Conservation (phyloP, 768 basidiomycete genomes). For the Steccherinum ochraceum region DNA sequence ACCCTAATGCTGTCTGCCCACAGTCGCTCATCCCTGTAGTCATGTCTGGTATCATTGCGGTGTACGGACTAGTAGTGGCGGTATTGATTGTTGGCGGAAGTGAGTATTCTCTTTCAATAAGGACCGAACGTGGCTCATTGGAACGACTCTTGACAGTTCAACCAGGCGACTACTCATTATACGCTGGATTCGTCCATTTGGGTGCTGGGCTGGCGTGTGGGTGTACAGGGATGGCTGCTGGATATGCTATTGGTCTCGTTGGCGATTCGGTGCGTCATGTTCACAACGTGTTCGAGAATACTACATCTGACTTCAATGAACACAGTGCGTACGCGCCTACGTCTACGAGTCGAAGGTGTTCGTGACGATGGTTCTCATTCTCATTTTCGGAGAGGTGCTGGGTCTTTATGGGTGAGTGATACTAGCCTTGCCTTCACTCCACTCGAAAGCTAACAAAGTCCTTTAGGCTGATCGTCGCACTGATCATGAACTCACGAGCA, state of each 20-base stretch:
- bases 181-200: constrained; percentile 86
- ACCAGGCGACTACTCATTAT: constrained; percentile 68
- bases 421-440: background rate
- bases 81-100: constrained; percentile 79
- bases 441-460: background rate
- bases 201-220: constrained; percentile 91
- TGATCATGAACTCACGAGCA: constrained; percentile 85
- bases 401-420: constrained; percentile 74
- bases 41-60: constrained; percentile 98
- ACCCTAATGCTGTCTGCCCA: background rate
- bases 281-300: too few species aligned
- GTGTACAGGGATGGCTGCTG: constrained; percentile 85
- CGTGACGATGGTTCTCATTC: constrained; percentile 93
- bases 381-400: constrained; percentile 88
- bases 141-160: constrained; percentile 37
- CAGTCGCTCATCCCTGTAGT: constrained; percentile 95
- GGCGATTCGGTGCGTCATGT: constrained; percentile 71
- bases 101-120: constrained; percentile 28
- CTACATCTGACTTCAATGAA: too few species aligned
- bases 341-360: constrained; percentile 88
- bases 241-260: constrained; percentile 90
- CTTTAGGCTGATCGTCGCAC: constrained; percentile 72
- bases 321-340: constrained; percentile 87
- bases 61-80: constrained; percentile 93
- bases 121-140: too few species aligned